phyloP scores from a whole-genome alignment of 176 grass and related monocot genomes.

The Rhipidocladum racemiflorum region DNA sequence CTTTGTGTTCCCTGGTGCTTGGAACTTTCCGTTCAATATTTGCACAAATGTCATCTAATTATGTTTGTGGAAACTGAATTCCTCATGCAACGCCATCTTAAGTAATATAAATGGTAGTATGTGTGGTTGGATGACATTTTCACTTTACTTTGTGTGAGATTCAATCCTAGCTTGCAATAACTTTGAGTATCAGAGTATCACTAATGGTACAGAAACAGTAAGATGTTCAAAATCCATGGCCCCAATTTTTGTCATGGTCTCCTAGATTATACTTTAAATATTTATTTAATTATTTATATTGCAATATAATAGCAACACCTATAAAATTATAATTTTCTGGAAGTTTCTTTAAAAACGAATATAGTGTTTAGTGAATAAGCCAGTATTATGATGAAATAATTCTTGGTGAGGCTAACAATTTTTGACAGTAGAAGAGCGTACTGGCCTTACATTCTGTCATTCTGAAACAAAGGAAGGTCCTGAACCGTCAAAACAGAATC shows the following conservation, averaged over 20 bases:
- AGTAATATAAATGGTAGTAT: not conserved
- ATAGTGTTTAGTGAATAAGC: not conserved
- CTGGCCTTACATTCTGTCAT: not conserved
- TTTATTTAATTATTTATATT: not conserved
- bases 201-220: not conserved
- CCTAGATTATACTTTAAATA: not conserved
- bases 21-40: not conserved
- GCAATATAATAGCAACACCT: not conserved
- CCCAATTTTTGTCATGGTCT: not conserved
- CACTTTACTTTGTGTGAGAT: not conserved
- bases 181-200: not conserved
- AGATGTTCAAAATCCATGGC: not conserved
- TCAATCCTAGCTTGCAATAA: not conserved
- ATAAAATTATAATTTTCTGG: not conserved
- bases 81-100: not conserved
- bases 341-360: not conserved
- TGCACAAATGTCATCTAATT: not conserved
- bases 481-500: not conserved
- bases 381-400: not conserved
- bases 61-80: not conserved
- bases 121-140: not conserved
- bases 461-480: not conserved
- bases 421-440: not conserved
- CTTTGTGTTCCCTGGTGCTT: not conserved
- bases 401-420: not conserved